Conservation (phyloP, 768 basidiomycete genomes). For the Lactarius evosmus region DNA sequence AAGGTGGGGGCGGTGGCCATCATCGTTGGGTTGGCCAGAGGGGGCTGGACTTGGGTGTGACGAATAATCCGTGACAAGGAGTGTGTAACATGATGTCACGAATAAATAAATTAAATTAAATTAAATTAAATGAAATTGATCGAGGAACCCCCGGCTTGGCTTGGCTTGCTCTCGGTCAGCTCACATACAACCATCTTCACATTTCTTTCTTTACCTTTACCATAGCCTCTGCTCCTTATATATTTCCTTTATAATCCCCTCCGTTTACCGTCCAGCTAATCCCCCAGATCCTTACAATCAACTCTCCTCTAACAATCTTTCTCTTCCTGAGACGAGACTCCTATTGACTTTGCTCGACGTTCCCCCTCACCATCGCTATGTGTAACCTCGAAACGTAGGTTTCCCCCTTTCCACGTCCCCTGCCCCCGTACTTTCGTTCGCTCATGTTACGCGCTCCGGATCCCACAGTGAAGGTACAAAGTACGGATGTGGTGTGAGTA, state of each 20-base stretch:
- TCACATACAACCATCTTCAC: background rate
- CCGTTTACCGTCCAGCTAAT: slow-evolving; percentile 23
- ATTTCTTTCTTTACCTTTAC: slow-evolving; percentile 17
- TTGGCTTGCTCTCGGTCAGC: background rate
- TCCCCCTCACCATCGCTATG: slow-evolving; percentile 30
- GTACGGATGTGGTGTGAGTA: slow-evolving; percentile 61
- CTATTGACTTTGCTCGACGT: background rate
- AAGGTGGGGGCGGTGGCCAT: slow-evolving; percentile 29
- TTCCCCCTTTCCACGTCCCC: slow-evolving; percentile 23
- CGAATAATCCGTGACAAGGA: background rate
- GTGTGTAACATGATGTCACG: background rate
- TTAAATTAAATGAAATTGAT: background rate
- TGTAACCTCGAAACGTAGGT: slow-evolving; percentile 42
- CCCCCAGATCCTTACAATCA: slow-evolving; percentile 19
- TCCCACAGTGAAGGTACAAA: slow-evolving; percentile 64
- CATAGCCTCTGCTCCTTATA: slow-evolving; percentile 23
- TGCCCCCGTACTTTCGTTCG: slow-evolving; percentile 36
- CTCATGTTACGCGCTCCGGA: slow-evolving; percentile 29
- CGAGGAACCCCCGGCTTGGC: background rate
- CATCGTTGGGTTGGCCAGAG: slow-evolving; percentile 16
- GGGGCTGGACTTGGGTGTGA: slow-evolving; percentile 1
- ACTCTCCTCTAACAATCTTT: slow-evolving; percentile 9
- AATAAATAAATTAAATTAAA: background rate
- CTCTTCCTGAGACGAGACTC: slow-evolving; percentile 5
- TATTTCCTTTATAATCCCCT: slow-evolving; percentile 24